These are phyloP conservation scores for Oxytropis ochrocephala DNA, from an alignment of 306 rosid genomes.

Conservation along the genomic window DNA sequence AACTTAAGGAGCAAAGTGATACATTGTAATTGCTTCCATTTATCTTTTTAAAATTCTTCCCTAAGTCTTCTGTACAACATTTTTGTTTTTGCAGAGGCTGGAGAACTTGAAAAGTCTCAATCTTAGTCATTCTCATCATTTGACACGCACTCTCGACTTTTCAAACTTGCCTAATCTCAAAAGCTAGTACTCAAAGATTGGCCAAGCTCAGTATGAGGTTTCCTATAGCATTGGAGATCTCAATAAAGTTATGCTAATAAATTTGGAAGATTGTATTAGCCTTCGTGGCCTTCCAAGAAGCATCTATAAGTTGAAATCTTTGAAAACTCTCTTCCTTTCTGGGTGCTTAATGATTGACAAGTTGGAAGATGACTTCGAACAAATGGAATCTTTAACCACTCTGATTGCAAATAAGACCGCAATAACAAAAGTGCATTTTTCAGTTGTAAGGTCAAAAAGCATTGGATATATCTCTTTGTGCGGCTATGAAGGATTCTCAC, in stretches of 20 bases:
- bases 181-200: slow-evolving; percentile 22
- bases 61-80: too few species aligned
- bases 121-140: slow-evolving; percentile 21
- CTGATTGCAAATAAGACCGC: slow-evolving; percentile 26
- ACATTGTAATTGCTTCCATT: not conserved
- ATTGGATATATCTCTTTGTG: slow-evolving; percentile 24
- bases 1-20: too few species aligned
- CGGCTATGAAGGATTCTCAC: slow-evolving; percentile 21
- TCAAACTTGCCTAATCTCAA: slow-evolving; percentile 31
- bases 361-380: slow-evolving; percentile 17
- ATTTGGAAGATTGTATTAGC: slow-evolving; percentile 21
- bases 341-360: slow-evolving; percentile 24
- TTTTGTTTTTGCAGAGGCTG: not conserved
- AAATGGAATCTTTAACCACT: slow-evolving; percentile 11
- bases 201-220: not conserved
- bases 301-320: slow-evolving; percentile 18
- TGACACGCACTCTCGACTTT: slow-evolving; percentile 23
- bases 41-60: not conserved
- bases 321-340: slow-evolving; percentile 11
- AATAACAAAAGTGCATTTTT: slow-evolving; percentile 18
- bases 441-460: not conserved
- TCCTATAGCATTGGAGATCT: slow-evolving; percentile 17
- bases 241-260: not conserved
- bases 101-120: slow-evolving; percentile 24
- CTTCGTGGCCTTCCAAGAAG: slow-evolving; percentile 21